Evolutionary conservation across 192 early-diverging fungal genomes (phyloP), one percentile per base, ranked within the genome.

Genomic region (Coemansia brasiliensis): DNA sequence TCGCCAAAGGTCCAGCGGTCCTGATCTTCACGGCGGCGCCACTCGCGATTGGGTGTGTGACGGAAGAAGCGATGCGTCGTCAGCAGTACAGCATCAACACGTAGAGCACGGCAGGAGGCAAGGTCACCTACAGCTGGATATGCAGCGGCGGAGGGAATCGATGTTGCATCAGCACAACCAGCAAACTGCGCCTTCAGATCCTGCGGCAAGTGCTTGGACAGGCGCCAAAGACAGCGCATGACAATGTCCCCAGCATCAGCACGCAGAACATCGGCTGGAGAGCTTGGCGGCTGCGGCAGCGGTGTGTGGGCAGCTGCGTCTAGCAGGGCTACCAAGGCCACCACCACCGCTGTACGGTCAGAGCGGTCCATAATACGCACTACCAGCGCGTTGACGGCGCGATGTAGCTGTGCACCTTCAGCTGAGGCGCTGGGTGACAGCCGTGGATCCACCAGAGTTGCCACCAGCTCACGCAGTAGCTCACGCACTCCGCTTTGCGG

Each of bases 181-280:
- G 95, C 61, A 29, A 74, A 80, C 26, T 85, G 77, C 6, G 76
- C 61, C 4, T 85, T 59, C 3, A 96, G 56, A 22, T 92, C 86
- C 26, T 86, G 72, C 25, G 89, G 83, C 46, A 98, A 79, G 4
- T 86, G 69, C 78, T 97, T 98, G 22, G 95, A 89, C 27, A 96
- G 65, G 51, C 95, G 94, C 97, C 97, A 99, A 40, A 99, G 59
- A 52, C 97, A 99, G 70, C 94, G 94, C 91, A 97, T 94, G 15
- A 91, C 86, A 27, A 96, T 70, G 64, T 98, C 94, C 25, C 87
- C 90, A 64, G 89, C 88, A 63, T 61, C 60, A 16, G 90, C 90
- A 20, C 85, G 82, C 61, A 90, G 72, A 15, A 82, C 63, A 0
- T 78, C 65, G 12, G 3, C 68, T 45, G 52, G 82, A 46, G 59